These are phyloP conservation scores for Phyllosticta citriasiana DNA, from an alignment of 2,329 filamentous ascomycete genomes.

Conservation along the genomic window DNA sequence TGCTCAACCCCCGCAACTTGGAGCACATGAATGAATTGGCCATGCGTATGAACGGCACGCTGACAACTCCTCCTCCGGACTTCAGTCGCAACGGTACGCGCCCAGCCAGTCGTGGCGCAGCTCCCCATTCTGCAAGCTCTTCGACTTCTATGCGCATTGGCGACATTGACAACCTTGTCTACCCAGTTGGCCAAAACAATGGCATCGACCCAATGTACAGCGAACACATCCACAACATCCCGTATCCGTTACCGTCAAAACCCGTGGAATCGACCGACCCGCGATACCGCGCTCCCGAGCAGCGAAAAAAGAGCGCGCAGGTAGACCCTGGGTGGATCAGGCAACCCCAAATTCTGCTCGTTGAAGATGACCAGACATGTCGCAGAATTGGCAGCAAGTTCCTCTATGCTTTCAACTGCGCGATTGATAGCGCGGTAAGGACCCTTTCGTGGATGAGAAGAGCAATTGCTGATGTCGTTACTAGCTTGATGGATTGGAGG, in stretches of 20 bases:
- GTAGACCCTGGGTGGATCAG: constrained; percentile 56
- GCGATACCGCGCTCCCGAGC: constrained; percentile 22
- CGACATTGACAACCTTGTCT: constrained; percentile 65
- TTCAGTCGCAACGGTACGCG: constrained; percentile 37
- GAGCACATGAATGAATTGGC: constrained; percentile 55
- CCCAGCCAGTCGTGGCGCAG: constrained; percentile 33
- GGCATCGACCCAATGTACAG: constrained; percentile 92
- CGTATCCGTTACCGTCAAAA: constrained; percentile 68
- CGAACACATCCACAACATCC: constrained; percentile 90
- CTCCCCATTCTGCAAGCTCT: constrained; percentile 35
- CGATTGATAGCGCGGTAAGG: constrained; percentile 54
- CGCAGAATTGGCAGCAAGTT: constrained; percentile 58
- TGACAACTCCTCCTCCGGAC: constrained; percentile 49
- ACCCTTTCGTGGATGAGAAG: neutral
- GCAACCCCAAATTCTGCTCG: constrained; percentile 72
- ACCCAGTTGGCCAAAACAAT: constrained; percentile 81
- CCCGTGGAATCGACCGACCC: constrained; percentile 41
- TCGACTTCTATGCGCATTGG: constrained; percentile 44
- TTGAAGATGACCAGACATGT: constrained; percentile 69
- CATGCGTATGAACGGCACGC: constrained; percentile 43
- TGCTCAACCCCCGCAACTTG: constrained; percentile 53
- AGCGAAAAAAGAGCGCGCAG: constrained; percentile 49
- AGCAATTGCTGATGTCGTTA: constrained; percentile 18
- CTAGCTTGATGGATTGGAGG: constrained; percentile 78
- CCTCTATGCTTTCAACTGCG: constrained; percentile 53